Evolutionary conservation across 2,329 filamentous ascomycete species (phyloP).

Genomic region (Mollisia scopiformis): DNA sequence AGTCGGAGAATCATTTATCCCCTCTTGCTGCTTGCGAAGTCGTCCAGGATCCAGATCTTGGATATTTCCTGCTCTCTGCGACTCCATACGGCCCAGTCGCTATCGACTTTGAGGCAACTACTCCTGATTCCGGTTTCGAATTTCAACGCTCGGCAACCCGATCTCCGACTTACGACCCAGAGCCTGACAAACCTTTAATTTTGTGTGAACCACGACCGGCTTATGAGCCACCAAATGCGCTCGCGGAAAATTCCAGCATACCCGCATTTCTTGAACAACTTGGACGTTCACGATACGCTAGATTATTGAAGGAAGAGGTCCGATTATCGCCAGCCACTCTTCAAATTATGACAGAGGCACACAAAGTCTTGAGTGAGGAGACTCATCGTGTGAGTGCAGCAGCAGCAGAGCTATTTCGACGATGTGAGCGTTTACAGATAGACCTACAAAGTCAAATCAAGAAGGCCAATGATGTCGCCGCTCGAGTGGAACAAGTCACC

Average conservation of each 20-base stretch:
- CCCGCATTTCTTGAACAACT: slow-evolving; percentile 58
- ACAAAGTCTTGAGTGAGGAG: slow-evolving; percentile 71
- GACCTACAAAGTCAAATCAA: slow-evolving; percentile 70
- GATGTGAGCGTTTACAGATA: slow-evolving; percentile 67
- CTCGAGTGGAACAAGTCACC: slow-evolving; percentile 67
- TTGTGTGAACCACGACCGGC: slow-evolving; percentile 67
- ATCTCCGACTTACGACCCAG: slow-evolving; percentile 46
- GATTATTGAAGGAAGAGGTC: slow-evolving; percentile 67
- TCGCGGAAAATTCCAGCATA: slow-evolving; percentile 60
- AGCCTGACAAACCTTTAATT: slow-evolving; percentile 49
- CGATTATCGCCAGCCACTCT: slow-evolving; percentile 72
- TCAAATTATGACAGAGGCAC: slow-evolving; percentile 71
- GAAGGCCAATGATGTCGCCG: slow-evolving; percentile 66
- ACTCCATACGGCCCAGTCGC: slow-evolving; percentile 61
- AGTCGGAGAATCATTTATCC: slow-evolving; percentile 45
- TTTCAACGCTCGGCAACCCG: slow-evolving; percentile 45
- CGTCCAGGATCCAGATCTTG: slow-evolving; percentile 63
- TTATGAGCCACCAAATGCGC: slow-evolving; percentile 64
- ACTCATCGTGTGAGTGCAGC: slow-evolving; percentile 70
- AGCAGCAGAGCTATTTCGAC: slow-evolving; percentile 73
- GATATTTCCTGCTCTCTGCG: slow-evolving; percentile 64
- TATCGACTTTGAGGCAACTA: slow-evolving; percentile 56
- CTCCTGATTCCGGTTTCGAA: slow-evolving; percentile 54
- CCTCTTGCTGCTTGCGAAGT: slow-evolving; percentile 56
- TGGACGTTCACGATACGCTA: slow-evolving; percentile 62